phyloP scores from a whole-genome alignment of 768 basidiomycete genomes.

The Fomitopsis pulvina region DNA sequence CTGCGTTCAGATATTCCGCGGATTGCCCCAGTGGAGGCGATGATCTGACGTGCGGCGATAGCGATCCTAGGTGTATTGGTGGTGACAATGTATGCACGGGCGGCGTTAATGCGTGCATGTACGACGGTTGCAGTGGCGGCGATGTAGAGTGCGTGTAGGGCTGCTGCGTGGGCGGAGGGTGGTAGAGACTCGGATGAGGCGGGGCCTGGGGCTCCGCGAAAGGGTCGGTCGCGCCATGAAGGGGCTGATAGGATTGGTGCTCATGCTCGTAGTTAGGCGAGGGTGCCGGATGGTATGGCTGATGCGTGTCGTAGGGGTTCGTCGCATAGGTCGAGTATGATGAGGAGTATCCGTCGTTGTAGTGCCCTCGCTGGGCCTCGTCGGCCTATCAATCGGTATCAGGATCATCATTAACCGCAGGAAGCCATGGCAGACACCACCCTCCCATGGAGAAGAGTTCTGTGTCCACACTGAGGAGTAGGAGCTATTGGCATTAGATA shows the following conservation, averaged over 20 bases:
- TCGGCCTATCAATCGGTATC: constrained; percentile 39
- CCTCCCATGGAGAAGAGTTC: no score
- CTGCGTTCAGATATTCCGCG: constrained; percentile 14
- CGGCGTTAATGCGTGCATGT: constrained; percentile 2
- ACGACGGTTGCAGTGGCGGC: constrained; percentile 7
- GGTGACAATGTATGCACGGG: no score
- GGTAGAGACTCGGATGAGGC: constrained; percentile 10
- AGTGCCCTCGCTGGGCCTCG: constrained; percentile 54
- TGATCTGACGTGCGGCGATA: constrained; percentile 7
- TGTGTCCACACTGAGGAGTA: no score
- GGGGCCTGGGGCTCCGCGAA: constrained; percentile 29
- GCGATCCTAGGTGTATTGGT: constrained; percentile 15
- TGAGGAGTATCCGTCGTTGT: constrained; percentile 57
- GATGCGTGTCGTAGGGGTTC: constrained; percentile 19
- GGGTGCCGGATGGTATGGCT: constrained; percentile 20
- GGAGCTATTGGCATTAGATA: no score
- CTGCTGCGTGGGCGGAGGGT: constrained; percentile 9
- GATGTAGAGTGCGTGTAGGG: constrained; percentile 4
- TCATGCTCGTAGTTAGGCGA: constrained; percentile 26
- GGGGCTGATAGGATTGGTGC: constrained; percentile 27
- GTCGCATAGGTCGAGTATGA: constrained; percentile 34
- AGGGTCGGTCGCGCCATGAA: constrained; percentile 29
- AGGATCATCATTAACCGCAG: neutral
- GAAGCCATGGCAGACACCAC: no score
- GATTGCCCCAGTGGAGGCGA: neutral